Evolutionary conservation across 257 asterid genomes (phyloP), one percentile per base, ranked within the genome.

Genomic region (Striga asiatica): DNA sequence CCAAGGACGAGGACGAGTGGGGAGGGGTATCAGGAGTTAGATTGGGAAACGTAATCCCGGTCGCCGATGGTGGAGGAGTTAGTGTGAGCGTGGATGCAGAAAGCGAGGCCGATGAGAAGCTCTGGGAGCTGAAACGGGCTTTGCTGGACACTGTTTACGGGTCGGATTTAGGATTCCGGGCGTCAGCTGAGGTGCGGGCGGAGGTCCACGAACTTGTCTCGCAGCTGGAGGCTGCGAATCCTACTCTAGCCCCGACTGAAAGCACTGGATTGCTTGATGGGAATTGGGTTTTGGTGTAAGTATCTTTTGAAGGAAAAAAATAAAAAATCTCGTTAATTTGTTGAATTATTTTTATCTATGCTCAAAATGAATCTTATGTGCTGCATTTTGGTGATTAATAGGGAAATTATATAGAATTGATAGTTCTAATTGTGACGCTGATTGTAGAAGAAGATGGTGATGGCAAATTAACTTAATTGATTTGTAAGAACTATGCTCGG

Each of bases 271-370:
- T 92, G 84, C 91, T 92, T 8, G 93, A 84, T 58, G 98, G 98
- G 39, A 82, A 74, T 64, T 92, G 97, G 98, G 56, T 84, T 71
- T 78, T 92, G 68, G 77, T 81, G 98, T 88, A 67, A 84, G 95
- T 66, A 54, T 59, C 23, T 0, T 16, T 41, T n/a, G n/a, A n/a
- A n/a, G n/a, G n/a, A n/a, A n/a, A n/a, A n/a, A n/a, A n/a, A n/a
- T n/a, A n/a, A n/a, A n/a, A n/a, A n/a, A n/a, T n/a, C n/a, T n/a
- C n/a, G n/a, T n/a, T n/a, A n/a, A n/a, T n/a, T n/a, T n/a, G n/a
- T n/a, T n/a, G n/a, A n/a, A n/a, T n/a, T n/a, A n/a, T n/a, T n/a
- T n/a, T n/a, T n/a, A n/a, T n/a, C n/a, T n/a, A n/a, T n/a, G n/a
- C n/a, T n/a, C n/a, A n/a, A n/a, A n/a, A n/a, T n/a, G n/a, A n/a